A percentile compares a stretch with the other conserved stretches of the same genome.
Conservation (phyloP, 768 basidiomycete genomes). For the Pleurotus sapidus region DNA sequence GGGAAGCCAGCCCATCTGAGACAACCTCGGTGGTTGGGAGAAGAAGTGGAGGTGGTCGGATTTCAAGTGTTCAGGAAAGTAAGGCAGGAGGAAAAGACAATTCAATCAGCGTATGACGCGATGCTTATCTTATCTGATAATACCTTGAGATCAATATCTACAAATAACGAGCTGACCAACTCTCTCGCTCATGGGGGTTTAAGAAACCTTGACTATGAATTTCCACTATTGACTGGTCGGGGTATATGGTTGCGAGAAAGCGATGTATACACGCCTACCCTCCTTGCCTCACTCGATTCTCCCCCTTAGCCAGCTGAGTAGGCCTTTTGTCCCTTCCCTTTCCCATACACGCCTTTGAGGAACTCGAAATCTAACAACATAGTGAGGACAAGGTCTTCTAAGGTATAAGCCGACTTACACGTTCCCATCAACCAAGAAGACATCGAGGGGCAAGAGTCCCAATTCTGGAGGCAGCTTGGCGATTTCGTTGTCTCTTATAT, state of each 20-base stretch:
- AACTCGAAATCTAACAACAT: conserved; percentile 63
- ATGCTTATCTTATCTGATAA: conserved; percentile 7
- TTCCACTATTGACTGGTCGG: no score
- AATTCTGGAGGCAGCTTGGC: conserved; percentile 64
- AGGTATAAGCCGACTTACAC: conserved; percentile 59
- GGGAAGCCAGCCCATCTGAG: conserved; percentile 5
- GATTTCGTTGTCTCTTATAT: conserved; percentile 81
- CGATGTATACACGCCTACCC: no score
- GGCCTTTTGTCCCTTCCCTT: conserved; percentile 79
- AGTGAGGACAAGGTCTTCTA: background rate
- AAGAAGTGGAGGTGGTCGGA: background rate
- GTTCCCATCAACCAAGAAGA: conserved; percentile 84
- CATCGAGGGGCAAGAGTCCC: conserved; percentile 74
- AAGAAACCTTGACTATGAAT: no score
- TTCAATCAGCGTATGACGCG: no score
- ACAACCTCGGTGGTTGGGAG: background rate
- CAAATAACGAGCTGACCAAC: no score
- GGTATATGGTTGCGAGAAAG: no score
- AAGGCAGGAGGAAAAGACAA: no score
- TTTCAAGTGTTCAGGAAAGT: background rate
- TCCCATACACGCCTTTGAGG: conserved; percentile 84
- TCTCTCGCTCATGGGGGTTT: no score
- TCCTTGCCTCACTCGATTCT: conserved; percentile 50
- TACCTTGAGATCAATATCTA: background rate
- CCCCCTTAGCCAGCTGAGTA: conserved; percentile 76